phyloP scores from a whole-genome alignment of 768 basidiomycete species.

The Russula brevipes region DNA sequence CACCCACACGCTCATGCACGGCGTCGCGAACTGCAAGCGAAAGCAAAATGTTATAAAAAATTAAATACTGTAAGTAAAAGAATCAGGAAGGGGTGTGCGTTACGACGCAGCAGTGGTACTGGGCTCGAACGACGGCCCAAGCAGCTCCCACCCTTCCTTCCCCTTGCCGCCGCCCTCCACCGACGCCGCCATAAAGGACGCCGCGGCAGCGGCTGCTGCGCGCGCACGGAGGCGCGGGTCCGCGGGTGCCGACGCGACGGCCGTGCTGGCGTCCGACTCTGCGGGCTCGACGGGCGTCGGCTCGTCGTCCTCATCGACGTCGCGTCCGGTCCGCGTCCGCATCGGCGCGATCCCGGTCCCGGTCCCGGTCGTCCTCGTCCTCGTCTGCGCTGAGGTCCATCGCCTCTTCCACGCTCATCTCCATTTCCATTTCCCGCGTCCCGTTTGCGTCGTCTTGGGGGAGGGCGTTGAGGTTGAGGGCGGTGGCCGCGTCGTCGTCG shows the following conservation, averaged over 20 bases:
- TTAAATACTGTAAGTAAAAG: too few species aligned
- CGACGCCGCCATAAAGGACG: not conserved
- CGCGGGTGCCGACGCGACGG: slow-evolving; percentile 7
- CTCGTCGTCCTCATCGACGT: slow-evolving; percentile 25
- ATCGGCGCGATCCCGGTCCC: not conserved
- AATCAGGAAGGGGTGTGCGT: too few species aligned
- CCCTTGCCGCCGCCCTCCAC: not conserved
- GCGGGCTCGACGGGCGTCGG: slow-evolving; percentile 23
- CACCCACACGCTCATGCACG: too few species aligned
- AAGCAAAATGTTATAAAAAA: too few species aligned
- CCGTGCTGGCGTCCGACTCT: slow-evolving; percentile 24
- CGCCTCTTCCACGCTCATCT: slow-evolving; percentile 29
- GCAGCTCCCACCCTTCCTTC: slow-evolving; percentile 36
- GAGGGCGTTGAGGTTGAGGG: not conserved
- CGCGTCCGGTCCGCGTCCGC: not conserved
- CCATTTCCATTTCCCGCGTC: slow-evolving; percentile 27
- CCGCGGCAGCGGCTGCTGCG: not conserved
- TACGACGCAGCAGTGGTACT: slow-evolving; percentile 1
- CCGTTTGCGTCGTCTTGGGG: slow-evolving; percentile 22
- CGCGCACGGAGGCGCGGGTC: slow-evolving; percentile 22
- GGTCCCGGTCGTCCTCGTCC: slow-evolving; percentile 8
- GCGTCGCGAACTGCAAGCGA: too few species aligned
- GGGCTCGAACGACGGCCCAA: not conserved
- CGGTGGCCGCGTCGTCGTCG: not conserved
- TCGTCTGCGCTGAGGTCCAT: slow-evolving; percentile 29